phyloP scores from a whole-genome alignment of 169 alveolate species.

The Plasmodium reichenowi region DNA sequence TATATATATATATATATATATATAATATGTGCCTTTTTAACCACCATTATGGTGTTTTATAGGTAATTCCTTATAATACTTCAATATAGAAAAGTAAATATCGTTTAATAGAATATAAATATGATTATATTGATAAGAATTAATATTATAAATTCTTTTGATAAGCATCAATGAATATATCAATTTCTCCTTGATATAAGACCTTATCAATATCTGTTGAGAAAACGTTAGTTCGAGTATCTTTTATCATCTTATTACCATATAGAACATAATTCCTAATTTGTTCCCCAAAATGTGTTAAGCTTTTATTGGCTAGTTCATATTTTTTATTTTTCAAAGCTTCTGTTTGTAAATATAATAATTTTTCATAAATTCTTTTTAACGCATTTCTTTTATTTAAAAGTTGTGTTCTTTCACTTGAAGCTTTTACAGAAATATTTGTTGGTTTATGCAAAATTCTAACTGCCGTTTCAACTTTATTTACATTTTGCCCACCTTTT shows the following conservation, averaged over 20 bases:
- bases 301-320: slow-evolving; percentile 57
- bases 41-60: too few species aligned
- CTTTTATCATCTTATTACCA: slow-evolving; percentile 75
- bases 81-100: too few species aligned
- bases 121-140: not conserved
- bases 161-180: slow-evolving; percentile 50
- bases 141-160: slow-evolving; percentile 35
- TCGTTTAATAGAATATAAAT: not conserved
- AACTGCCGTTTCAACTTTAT: slow-evolving; percentile 95
- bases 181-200: slow-evolving; percentile 72
- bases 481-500: slow-evolving; percentile 97
- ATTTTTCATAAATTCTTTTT: slow-evolving; percentile 79
- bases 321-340: slow-evolving; percentile 54
- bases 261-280: slow-evolving; percentile 68
- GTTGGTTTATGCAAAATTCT: slow-evolving; percentile 95
- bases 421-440: slow-evolving; percentile 89
- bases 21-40: too few species aligned
- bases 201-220: slow-evolving; percentile 58
- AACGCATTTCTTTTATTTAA: slow-evolving; percentile 84
- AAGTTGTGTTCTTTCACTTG: slow-evolving; percentile 83
- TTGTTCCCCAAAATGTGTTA: slow-evolving; percentile 73
- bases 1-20: too few species aligned
- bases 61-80: too few species aligned
- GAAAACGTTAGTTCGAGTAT: slow-evolving; percentile 45
- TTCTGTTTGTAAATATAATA: slow-evolving; percentile 67